These are phyloP conservation scores for Thalassiosira delicatula DNA, from an alignment of 352 stramenopile genomes.

Conservation along the genomic window DNA sequence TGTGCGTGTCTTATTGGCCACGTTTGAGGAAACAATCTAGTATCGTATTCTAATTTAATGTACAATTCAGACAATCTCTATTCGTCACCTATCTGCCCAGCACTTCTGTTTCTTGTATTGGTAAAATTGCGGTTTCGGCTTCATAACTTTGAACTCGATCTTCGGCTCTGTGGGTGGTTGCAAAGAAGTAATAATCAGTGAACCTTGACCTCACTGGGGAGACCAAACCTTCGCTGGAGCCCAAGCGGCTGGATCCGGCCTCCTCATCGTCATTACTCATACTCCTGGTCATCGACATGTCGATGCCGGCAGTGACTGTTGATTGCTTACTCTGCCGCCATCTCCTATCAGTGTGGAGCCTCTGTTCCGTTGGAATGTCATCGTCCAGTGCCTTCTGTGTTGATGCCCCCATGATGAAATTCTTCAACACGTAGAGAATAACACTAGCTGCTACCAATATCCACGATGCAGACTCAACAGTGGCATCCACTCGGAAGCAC, in stretches of 20 bases:
- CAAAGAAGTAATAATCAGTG: conserved; percentile 66
- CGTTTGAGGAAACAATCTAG: too few relatives aligned
- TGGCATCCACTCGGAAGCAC: conserved; percentile 78
- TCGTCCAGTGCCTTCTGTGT: conserved; percentile 53
- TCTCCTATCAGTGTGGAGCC: conserved; percentile 49
- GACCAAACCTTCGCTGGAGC: not conserved
- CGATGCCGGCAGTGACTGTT: not conserved
- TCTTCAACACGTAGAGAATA: conserved; percentile 65
- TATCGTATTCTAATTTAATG: not conserved
- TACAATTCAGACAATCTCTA: not conserved
- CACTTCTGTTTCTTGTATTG: conserved; percentile 6
- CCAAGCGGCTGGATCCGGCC: not conserved
- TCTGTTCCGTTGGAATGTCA: conserved; percentile 39
- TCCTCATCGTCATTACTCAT: conserved; percentile 43
- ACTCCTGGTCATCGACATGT: conserved; percentile 1
- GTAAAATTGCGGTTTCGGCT: conserved; percentile 9
- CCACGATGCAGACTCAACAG: conserved; percentile 72
- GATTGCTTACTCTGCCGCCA: conserved; percentile 44
- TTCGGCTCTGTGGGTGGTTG: conserved; percentile 14
- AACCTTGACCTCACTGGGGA: conserved; percentile 52
- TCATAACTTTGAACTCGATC: not conserved
- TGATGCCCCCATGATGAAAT: conserved; percentile 55
- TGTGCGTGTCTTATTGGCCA: too few relatives aligned
- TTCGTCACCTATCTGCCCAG: not conserved
- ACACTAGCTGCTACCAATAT: conserved; percentile 79